Evolutionary conservation across 306 rosid genomes (phyloP), one percentile per base, ranked within the genome.

Genomic region (Cucumis hystrix): DNA sequence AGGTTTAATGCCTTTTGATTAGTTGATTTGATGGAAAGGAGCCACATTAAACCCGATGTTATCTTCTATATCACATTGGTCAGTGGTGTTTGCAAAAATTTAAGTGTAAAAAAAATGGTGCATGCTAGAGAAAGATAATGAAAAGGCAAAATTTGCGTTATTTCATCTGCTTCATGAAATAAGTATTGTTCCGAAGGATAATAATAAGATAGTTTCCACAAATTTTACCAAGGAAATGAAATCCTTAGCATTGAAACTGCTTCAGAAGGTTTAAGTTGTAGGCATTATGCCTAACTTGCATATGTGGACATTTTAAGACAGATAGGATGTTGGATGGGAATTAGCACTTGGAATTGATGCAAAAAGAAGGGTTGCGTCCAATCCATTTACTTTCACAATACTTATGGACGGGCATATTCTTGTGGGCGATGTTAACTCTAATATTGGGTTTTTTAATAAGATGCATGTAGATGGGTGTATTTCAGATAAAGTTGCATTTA

Each of bases 361-460:
- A 79, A 83, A 81, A 71, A 5, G 84, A 86, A 77, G 89, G 84
- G 51, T 60, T 81, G 12, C n/a, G 39, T n/a, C 87, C 89, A 62
- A 83, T 83, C 78, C 84, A 79, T 4, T 86, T 17, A 83, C 87
- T 76, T 82, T 80, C 64, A 83, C 89, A 9, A 81, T 86, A 52
- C 89, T 86, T 47, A 80, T 86, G 28, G 78, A 67, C 74, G 85
- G 87, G 64, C 74, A 77, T 74, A 79, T 86, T 40, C 81, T n/a
- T 54, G 80, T 73, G 6, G 85, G 78, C 37, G 82, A 86, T 83
- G 77, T 83, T 69, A 65, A 81, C 55, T 37, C 77, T 62, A 85
- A 82, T 59, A 66, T 86, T 39, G 79, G 69, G 40, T 72, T 86
- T 80, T 86, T 83, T 81, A 83, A 83, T 63, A 79, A 74, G 74